Base-by-base conservation (phyloP, 331 rosid species). In the Acacia concinna region DNA sequence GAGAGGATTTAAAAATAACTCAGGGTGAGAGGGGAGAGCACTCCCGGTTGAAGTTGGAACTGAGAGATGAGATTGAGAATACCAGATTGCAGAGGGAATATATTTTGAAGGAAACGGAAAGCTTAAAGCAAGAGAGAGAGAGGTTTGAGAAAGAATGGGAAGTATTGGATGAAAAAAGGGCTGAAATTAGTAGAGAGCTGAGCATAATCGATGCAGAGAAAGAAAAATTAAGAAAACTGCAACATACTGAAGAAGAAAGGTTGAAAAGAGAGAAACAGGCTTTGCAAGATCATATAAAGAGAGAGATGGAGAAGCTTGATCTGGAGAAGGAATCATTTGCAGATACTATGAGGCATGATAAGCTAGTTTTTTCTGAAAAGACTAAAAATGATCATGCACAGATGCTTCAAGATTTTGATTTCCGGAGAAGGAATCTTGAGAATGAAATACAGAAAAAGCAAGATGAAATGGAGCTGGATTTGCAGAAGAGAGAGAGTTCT, bases 121-220 rank as follows among this genome's bases (percentile, higher is more conserved):
- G 85, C 83, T 75, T 93, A 75, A 91, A 80, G 88, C 93, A 86
- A 80, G 96, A 93, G 75, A 89, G 94, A 81, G 83, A 87, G 68
- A 93, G 83, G 72, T 96, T 93, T 78, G 98, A 91, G 85, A 90
- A 86, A 87, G 97, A 96, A 81, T 90, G 97, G 96, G 97, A 90
- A 74, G 91, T 80, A 43, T 78, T 96, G 84, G 97, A 93, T 84
- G 91, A 88, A 78, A 96, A 83, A 86, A 91, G 87, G 78, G 68
- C 89, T 76, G 85, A 86, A 84, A 64, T 90, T 82, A 81, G 71
- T 69, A 81, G 64, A 60, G 89, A 86, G 73, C 91, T 77, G 40
- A 68, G 18, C 9, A 75, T 88, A 73, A 74, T 89, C 81, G 87
- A 78, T 84, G 84, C 73, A 79, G 97, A 90, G 88, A 93, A 81